Evolutionary conservation across 2,329 filamentous ascomycete genomes (phyloP), one percentile per base, ranked within the genome.

Genomic region (Pestalotiopsis sp.): DNA sequence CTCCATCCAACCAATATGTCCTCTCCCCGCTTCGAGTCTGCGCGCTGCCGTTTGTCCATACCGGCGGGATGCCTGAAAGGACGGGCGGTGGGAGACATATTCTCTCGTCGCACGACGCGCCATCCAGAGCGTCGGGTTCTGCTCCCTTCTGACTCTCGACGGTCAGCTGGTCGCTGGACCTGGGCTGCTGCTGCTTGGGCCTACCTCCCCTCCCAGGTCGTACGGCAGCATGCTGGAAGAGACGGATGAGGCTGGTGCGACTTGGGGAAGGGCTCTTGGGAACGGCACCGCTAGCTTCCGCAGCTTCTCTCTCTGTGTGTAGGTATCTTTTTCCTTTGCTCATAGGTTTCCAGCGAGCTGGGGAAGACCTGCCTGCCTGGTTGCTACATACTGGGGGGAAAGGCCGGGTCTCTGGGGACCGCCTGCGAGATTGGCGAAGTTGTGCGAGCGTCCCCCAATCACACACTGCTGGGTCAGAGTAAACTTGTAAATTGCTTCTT

Each of bases 361-460:
- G 45, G 3, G 39, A 45, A 52, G 45, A 45, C 17, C 17, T 17
- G 45, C 17, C 45, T n/a, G 45, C 45, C 45, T 52, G n/a, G 4
- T 7, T 45, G 14, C 12, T 45, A 45, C 39, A 45, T 45, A 52
- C 45, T n/a, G 45, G 45, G 45, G 45, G 13, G 17, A 3, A 27
- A 14, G 31, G 45, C 45, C 45, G 25, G 13, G 25, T 17, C 27
- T 23, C 39, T 36, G 20, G 27, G 65, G 67, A 67, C 67, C 65
- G 56, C 31, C 67, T 67, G 67, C 74, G 70, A 69, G 67, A 72
- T 81, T 80, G 74, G 79, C 79, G 79, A 80, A 71, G 75, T 77
- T 67, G 75, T 76, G 75, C 75, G 68, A 75, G 45, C 36, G 63
- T 58, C 39, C 38, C 65, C 27, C 27, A 31, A 31, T 31, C 27